Base-by-base conservation (phyloP, 129 eudicot genomes). In the Logfia minima region DNA sequence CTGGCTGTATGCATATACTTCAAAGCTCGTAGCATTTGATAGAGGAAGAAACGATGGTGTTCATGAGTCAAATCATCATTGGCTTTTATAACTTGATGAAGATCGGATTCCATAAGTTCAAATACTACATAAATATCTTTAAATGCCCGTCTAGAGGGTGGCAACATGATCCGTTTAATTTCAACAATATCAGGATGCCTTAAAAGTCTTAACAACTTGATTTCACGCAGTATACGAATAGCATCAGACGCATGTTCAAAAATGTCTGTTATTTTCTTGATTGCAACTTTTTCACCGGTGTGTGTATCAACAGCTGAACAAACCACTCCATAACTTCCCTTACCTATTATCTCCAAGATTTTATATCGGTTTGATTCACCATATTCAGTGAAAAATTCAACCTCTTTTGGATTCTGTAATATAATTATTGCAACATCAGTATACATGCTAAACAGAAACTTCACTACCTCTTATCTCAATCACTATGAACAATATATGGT, bases 101-200 rank as follows among this genome's bases (percentile, higher is more conserved):
- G 96, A 80, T 92, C 96, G 22, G 98, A 92, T 69, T 92, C 98
- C 98, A 92, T 92, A 74, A 92, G 98, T 90, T 92, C 98, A 83
- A 92, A 92, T 22, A 92, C 98, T 43, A 92, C 98, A 81, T 85
- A 92, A 37, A 92, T 90, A 75, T 92, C 98, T 83, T 82, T 92
- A 75, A 92, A 92, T 19, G 87, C 98, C 8, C 96, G 84, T 77
- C 88, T 84, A n/a, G 98, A 93, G 18, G 97, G 97, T 71, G 98
- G 98, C 80, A 93, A 68, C 97, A 93, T 90, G 71, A 93, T 90
- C 67, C 98, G 84, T 76, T 90, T 93, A 56, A 93, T 93, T 78
- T 93, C 98, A 85, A 93, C 98, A 41, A 93, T 93, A 86, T 93
- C 98, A 21, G 98, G 98, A 82, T 93, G 98, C 66, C 98, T 79